These are phyloP conservation scores for Whalleya microplaca DNA, from an alignment of 2,329 filamentous ascomycete species.

Conservation along the genomic window DNA sequence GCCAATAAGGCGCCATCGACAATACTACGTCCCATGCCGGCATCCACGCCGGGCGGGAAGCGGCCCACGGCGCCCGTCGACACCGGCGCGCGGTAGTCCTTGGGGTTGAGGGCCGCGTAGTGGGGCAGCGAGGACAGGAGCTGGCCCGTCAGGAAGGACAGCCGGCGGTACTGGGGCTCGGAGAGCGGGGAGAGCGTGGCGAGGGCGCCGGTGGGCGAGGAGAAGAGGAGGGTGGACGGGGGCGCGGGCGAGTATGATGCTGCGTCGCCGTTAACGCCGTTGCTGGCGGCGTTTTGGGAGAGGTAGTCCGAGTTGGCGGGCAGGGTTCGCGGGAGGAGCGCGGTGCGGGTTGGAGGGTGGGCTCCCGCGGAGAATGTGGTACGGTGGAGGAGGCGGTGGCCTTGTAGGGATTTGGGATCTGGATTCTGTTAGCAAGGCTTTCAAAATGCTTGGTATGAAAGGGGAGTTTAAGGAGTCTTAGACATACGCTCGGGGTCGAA, in stretches of 20 bases:
- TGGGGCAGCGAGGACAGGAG: constrained; percentile 77
- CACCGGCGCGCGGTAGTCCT: constrained; percentile 68
- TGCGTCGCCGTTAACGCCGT: constrained; percentile 35
- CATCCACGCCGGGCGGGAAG: constrained; percentile 57
- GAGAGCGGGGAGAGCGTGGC: constrained; percentile 76
- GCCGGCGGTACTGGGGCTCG: constrained; percentile 80
- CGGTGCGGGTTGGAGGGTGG: constrained; percentile 74
- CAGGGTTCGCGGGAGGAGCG: constrained; percentile 72
- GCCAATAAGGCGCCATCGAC: constrained; percentile 79
- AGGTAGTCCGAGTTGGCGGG: constrained; percentile 42
- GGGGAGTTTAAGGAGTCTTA: neutral
- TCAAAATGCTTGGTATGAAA: neutral
- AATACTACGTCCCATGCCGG: constrained; percentile 65
- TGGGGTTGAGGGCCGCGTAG: constrained; percentile 79
- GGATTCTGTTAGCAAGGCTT: constrained; percentile 32
- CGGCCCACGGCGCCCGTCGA: constrained; percentile 49
- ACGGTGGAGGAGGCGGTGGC: constrained; percentile 82
- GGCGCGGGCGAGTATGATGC: constrained; percentile 33
- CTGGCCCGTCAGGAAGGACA: constrained; percentile 81
- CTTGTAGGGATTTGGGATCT: constrained; percentile 94
- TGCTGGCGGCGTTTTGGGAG: constrained; percentile 27
- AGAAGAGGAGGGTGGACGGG: constrained; percentile 63
- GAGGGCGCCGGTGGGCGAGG: constrained; percentile 76
- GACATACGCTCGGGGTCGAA: constrained; percentile 90
- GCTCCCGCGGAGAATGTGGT: constrained; percentile 85